Base-by-base conservation (phyloP, 139 green algal species). In the Astrephomene gubernaculifera region DNA sequence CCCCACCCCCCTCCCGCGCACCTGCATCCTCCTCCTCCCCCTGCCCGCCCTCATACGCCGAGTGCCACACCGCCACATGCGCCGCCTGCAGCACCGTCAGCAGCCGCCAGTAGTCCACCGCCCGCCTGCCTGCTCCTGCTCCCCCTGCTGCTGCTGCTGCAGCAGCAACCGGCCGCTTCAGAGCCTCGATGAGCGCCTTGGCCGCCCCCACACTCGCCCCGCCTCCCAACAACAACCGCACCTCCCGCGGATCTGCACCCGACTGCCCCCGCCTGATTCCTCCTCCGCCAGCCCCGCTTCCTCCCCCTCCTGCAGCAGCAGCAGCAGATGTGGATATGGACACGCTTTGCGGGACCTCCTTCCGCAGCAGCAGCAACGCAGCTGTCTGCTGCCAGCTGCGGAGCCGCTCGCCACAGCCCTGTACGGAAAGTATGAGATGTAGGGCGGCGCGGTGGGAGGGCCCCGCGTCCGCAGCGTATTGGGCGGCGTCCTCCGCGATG, bases 101-200 rank as follows among this genome's bases (percentile, higher is more conserved):
- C 41, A 84, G 61, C 78, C 61, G 41, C 78, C 78, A 84, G 78
- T 74, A 71, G 78, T 84, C 78, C 39, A 84, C 60, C 29, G 5
- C 12, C 12, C 49, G 41, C 35, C n/a, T n/a, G n/a, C n/a, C n/a
- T n/a, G n/a, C n/a, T n/a, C n/a, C n/a, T n/a, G n/a, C n/a, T n/a
- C n/a, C n/a, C n/a, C n/a, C n/a, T n/a, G n/a, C n/a, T n/a, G n/a
- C n/a, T n/a, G n/a, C n/a, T n/a, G n/a, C n/a, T n/a, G n/a, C n/a
- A n/a, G n/a, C n/a, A n/a, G n/a, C n/a, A n/a, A n/a, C n/a, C n/a
- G 31, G 4, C 39, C 54, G 75, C 60, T 25, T 33, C 10, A 72
- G 57, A 14, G 4, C 21, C 25, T n/a, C 14, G 39, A 60, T 2
- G 5, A 81, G 33, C 73, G 22, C 9, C 53, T 35, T 14, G 49